Percentiles rank a stretch among this genome's conserved stretches.
These are phyloP conservation scores for Nakazawaea pomicola DNA, from an alignment of 805 yeast genomes.

Conservation along the genomic window DNA sequence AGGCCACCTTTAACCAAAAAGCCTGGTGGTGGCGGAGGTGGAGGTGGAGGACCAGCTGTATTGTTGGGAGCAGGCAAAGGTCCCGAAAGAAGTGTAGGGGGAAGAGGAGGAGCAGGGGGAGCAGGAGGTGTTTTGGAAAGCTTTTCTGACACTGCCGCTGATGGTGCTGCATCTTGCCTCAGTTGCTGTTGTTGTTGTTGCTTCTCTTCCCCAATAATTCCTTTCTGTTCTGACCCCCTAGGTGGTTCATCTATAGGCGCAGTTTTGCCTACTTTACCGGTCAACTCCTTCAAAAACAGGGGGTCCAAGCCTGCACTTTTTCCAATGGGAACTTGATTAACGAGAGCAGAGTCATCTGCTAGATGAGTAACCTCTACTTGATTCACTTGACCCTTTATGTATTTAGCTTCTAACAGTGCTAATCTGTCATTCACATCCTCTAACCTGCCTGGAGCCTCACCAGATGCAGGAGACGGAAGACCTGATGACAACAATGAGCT, in stretches of 20 bases:
- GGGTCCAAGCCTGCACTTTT: slow-evolving; percentile 36
- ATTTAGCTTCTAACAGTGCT: slow-evolving; percentile 35
- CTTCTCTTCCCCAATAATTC: background rate
- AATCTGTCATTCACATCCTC: slow-evolving; percentile 15
- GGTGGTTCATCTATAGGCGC: slow-evolving; percentile 25
- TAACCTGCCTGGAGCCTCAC: background rate
- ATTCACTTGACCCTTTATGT: slow-evolving; percentile 38
- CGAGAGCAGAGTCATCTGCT: slow-evolving; percentile 17
- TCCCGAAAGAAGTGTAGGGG: slow-evolving; percentile 28
- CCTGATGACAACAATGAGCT: slow-evolving; percentile 9
- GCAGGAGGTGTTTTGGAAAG: slow-evolving; percentile 11
- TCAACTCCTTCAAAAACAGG: slow-evolving; percentile 48
- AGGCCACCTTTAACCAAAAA: slow-evolving; percentile 11
- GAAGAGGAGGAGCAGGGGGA: slow-evolving; percentile 29
- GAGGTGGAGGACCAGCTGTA: slow-evolving; percentile 27
- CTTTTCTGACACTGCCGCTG: too few relatives aligned
- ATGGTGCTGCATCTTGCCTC: slow-evolving; percentile 14
- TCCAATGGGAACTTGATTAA: slow-evolving; percentile 23
- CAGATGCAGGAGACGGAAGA: slow-evolving; percentile 1
- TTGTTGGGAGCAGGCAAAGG: slow-evolving; percentile 28
- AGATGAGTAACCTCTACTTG: slow-evolving; percentile 17
- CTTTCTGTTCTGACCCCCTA: background rate
- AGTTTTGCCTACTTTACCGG: slow-evolving; percentile 40
- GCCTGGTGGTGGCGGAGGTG: slow-evolving; percentile 21
- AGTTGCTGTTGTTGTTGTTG: background rate